These are phyloP conservation scores for Nakazawaea ishiwadae DNA, from an alignment of 805 yeast genomes.

Conservation along the genomic window DNA sequence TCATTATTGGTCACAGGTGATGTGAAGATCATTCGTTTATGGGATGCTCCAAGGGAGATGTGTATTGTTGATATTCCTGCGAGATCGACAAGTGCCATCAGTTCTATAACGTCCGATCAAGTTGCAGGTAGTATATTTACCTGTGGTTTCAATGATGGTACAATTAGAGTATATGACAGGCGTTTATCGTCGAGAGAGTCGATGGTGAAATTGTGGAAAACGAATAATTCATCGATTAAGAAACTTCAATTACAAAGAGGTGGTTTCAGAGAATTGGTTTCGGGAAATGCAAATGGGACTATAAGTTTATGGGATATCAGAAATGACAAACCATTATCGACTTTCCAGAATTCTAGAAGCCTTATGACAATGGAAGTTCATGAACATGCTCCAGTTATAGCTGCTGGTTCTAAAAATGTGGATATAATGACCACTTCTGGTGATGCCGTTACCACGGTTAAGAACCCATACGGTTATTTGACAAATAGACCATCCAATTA, in stretches of 20 bases:
- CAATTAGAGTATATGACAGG: constrained; percentile 85
- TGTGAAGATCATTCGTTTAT: constrained; percentile 81
- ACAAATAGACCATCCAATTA: constrained; percentile 45
- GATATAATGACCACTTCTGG: constrained; percentile 87
- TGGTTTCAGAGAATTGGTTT: constrained; percentile 83
- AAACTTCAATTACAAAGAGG: constrained; percentile 96
- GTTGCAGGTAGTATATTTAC: constrained; percentile 88
- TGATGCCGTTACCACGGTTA: constrained; percentile 58
- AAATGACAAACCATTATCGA: constrained; percentile 59
- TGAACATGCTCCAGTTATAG: constrained; percentile 94
- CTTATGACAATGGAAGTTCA: constrained; percentile 77
- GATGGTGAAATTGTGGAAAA: constrained; percentile 78
- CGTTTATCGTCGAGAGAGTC: constrained; percentile 81
- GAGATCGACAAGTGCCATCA: constrained; percentile 82
- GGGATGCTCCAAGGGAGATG: constrained; percentile 96
- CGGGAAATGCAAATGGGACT: constrained; percentile 78
- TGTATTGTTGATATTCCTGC: constrained; percentile 88
- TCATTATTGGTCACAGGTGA: constrained; percentile 90
- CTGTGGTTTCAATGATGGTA: constrained; percentile 91
- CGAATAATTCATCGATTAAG: constrained; percentile 48
- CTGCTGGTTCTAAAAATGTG: constrained; percentile 77
- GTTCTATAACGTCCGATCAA: constrained; percentile 89
- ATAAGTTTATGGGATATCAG: constrained; percentile 92
- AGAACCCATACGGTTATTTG: constrained; percentile 43
- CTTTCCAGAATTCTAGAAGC: constrained; percentile 50